Base-by-base conservation (phyloP, 306 rosid species). In the Prunus padus region DNA sequence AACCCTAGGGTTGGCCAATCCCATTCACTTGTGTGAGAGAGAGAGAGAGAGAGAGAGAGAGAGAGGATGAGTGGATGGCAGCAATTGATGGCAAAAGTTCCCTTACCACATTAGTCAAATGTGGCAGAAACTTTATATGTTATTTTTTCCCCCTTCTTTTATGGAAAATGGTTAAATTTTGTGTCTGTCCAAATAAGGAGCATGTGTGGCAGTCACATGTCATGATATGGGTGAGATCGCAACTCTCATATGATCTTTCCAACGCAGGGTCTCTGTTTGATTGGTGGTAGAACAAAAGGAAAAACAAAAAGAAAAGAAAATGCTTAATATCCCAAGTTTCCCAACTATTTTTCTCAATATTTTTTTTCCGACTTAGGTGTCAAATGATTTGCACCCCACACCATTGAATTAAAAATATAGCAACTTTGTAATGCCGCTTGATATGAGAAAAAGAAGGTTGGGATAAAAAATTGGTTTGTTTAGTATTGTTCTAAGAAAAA, bases 171-270 rank as follows among this genome's bases (percentile, higher is more conserved):
- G 69, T 61, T 69, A 49, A 76, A 49, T n/a, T 26, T 26, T 51
- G 28, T 19, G 52, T 51, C 71, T 44, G 63, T 81, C 52, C 67
- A 81, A 70, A 72, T 69, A 40, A 73, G 56, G 33, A 62, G 79
- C 37, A 73, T 81, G 73, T 56, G 77, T 62, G 80, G 65, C 63
- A 54, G 78, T 81, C 84, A 75, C 84, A 75, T 81, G 80, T 50
- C 72, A 50, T 33, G 67, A 75, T 63, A 61, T 75, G 51, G 75
- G 40, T 61, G 40, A 68, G 79, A 69, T 73, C 16, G 50, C 62
- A 66, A 46, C 42, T 62, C 18, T n/a, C 69, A 26, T 70, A 37
- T 55, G 74, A 42, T 52, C 65, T 31, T 69, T 76, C 26, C 59
- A 10, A 60, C 22, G 15, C 46, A 30, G 26, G 76, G 37, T 59